Percentiles rank a stretch among this genome's conserved stretches.
These are phyloP conservation scores for Nannizziopsis barbatae DNA, from an alignment of 2,329 filamentous ascomycete genomes.

Conservation along the genomic window DNA sequence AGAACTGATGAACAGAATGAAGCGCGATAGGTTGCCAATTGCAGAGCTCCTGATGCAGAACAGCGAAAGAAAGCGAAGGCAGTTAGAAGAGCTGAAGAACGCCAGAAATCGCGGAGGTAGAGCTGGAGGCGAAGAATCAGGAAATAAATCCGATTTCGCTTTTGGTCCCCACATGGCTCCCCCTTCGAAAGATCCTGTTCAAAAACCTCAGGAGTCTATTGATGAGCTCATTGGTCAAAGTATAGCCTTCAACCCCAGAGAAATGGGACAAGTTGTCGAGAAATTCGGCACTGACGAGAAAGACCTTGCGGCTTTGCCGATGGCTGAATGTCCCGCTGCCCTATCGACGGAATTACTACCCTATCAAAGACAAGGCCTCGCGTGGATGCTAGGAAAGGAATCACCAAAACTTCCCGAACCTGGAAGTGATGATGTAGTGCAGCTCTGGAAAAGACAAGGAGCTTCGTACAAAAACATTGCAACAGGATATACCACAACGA, in stretches of 20 bases:
- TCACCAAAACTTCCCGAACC: constrained; percentile 51
- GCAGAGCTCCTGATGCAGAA: constrained; percentile 42
- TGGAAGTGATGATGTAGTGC: constrained; percentile 52
- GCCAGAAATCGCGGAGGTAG: constrained; percentile 25
- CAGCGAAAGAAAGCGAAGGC: constrained; percentile 47
- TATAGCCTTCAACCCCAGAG: constrained; percentile 55
- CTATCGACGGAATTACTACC: constrained; percentile 60
- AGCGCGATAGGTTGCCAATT: constrained; percentile 51
- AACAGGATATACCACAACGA: constrained; percentile 53
- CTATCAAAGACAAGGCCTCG: constrained; percentile 67
- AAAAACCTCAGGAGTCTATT: constrained; percentile 35
- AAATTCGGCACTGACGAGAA: constrained; percentile 61
- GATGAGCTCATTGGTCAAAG: constrained; percentile 56
- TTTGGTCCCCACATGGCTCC: constrained; percentile 30
- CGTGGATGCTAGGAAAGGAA: constrained; percentile 72
- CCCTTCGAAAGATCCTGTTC: constrained; percentile 13
- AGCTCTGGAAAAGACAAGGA: constrained; percentile 59
- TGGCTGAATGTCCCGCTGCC: constrained; percentile 54
- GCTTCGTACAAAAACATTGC: constrained; percentile 55
- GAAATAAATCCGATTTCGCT: constrained; percentile 20
- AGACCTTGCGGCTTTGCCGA: constrained; percentile 58
- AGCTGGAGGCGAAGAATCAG: constrained; percentile 13
- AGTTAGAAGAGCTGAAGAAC: constrained; percentile 38
- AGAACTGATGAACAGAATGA: constrained; percentile 51
- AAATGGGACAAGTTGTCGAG: constrained; percentile 54